Evolutionary conservation across 331 rosid species (phyloP).

Genomic region (Rhamnella rubrinervis): DNA sequence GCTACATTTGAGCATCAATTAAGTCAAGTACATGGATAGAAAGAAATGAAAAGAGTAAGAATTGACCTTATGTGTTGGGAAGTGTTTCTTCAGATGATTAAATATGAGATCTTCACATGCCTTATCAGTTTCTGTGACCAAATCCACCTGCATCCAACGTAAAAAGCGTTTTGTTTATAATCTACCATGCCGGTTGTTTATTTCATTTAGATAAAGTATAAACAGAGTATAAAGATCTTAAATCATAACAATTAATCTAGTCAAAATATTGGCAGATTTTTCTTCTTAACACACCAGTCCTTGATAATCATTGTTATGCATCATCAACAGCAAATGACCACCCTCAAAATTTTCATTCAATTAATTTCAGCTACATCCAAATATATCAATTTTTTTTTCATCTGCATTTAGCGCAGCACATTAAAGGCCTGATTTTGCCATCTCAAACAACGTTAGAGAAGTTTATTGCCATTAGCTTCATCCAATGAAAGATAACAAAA

Average conservation of each 20-base stretch:
- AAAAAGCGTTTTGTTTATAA: neutral
- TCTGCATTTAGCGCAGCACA: too few relatives aligned
- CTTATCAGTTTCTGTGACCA: conserved; percentile 98
- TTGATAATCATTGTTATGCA: neutral
- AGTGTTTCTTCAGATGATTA: conserved; percentile 68
- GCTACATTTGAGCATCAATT: conserved; percentile 3
- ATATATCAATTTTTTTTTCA: too few relatives aligned
- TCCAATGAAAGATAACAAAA: too few relatives aligned
- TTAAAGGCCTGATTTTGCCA: too few relatives aligned
- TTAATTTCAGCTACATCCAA: neutral
- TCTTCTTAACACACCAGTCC: neutral
- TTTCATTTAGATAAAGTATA: neutral
- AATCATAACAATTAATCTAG: neutral
- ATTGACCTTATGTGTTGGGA: conserved; percentile 85
- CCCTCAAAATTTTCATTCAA: neutral
- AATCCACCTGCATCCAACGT: conserved; percentile 70
- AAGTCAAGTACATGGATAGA: neutral
- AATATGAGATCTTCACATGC: conserved; percentile 92
- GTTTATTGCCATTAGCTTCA: too few relatives aligned
- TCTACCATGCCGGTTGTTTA: neutral
- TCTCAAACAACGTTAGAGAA: too few relatives aligned
- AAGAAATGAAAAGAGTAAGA: neutral
- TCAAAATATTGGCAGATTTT: neutral
- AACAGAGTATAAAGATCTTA: neutral
- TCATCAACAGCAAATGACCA: neutral